Evolutionary conservation across 495 filamentous ascomycete species (phyloP).

Genomic region (Podospora pseudopauciseta): DNA sequence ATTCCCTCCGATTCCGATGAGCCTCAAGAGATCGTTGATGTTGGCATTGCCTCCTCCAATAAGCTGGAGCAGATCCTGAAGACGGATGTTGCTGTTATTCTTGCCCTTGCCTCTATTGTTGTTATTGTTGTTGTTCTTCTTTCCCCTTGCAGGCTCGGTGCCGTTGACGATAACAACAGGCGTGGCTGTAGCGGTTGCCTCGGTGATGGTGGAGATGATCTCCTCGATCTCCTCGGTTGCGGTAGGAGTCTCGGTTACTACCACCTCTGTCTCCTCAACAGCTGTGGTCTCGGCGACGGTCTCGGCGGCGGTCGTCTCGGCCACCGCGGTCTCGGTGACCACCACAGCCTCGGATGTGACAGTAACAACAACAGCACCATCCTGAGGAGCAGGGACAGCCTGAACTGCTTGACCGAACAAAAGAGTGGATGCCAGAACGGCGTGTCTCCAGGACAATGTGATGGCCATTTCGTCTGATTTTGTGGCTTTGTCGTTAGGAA

Average conservation of each 20-base stretch:
- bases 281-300: constrained; percentile 7
- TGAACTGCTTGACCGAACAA: constrained; percentile 12
- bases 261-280: background rate
- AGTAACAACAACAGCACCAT: background rate
- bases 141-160: background rate
- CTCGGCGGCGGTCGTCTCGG: background rate
- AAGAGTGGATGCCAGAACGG: constrained; percentile 21
- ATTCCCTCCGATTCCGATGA: background rate
- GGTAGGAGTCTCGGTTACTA: background rate
- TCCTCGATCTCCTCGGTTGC: constrained; percentile 2
- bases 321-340: background rate
- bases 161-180: background rate
- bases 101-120: background rate
- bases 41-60: constrained; percentile 3
- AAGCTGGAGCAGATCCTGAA: background rate
- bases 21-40: background rate
- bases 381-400: constrained; percentile 2
- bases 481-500: background rate
- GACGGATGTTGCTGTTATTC: background rate
- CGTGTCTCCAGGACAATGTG: constrained; percentile 22
- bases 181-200: background rate
- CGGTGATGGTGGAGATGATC: constrained; percentile 2
- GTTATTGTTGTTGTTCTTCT: background rate
- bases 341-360: background rate
- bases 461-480: constrained; percentile 13